Evolutionary conservation across 2,329 filamentous ascomycete genomes (phyloP), one percentile per base, ranked within the genome.

Genomic region (Westerdykella sp.): DNA sequence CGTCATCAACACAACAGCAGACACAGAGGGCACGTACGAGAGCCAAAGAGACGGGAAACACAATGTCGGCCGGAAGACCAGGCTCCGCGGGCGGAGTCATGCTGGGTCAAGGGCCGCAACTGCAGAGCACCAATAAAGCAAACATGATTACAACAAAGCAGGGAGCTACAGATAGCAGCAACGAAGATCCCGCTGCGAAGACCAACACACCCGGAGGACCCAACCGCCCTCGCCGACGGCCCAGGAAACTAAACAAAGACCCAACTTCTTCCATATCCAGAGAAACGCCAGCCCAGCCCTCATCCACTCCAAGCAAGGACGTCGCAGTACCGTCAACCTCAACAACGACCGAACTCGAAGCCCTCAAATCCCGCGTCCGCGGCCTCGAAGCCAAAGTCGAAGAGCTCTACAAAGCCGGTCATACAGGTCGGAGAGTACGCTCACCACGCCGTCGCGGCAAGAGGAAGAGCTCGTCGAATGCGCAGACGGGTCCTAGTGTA

Each of bases 301-400:
- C 32, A 16, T 15, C 22, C 13, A 16, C 10, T 14, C 14, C 22
- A 18, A 41, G 16, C 16, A n/a, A 42, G 37, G 37, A n/a, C 14
- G 15, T 18, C 34, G n/a, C 13, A 5, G 7, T 7, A n/a, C 14
- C 18, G 6, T 6, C 14, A 21, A 18, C 32, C 32, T 11, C 16
- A 15, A 9, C n/a, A 4, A 47, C 56, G 22, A 51, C 54, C 3
- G 63, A 67, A 34, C 53, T 67, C 13, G 61, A 66, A 50, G 62
- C 63, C 2, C 51, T 67, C 1, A 66, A 67, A 32, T 57, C 55
- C 1, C 59, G 63, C 21, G 60, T 67, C 10, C 50, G 57, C 23
- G 61, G 59, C 14, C 53, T 67, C 11, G 63, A 67, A 48, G 57
- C 63, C 7, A 65, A 65, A 40, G 63, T 67, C 5, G 63, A 67